Base-by-base conservation (phyloP, 345 rosid genomes). In the Litchi chinensis region DNA sequence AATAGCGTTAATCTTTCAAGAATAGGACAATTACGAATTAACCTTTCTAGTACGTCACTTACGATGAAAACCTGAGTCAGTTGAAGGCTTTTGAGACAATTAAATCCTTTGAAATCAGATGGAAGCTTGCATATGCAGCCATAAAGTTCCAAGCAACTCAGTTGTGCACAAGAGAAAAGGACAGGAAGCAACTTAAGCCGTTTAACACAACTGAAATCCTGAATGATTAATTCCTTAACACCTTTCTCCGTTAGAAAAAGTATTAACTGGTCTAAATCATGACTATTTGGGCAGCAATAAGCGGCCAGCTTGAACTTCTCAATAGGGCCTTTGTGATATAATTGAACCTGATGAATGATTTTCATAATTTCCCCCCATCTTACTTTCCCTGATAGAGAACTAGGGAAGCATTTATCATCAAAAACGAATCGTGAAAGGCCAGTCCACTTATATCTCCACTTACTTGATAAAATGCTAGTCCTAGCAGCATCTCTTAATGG, bases 371-470 rank as follows among this genome's bases (percentile, higher is more conserved):
- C 77, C 68, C 3, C 77, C 84, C 81, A 80, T 24, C 79, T 81
- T 59, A 68, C 77, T 63, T 78, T 69, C 40, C 57, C 64, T 18
- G 66, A 44, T 7, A 78, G 19, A 65, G 74, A 67, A 77, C 68
- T 54, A 39, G 24, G 43, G 46, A 81, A 72, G 68, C 83, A 82
- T 82, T 82, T 74, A 67, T 80, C 83, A 66, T 79, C 78, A n/a
- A 82, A 59, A 63, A 85, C 75, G 50, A 80, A 82, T 68, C 78
- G 77, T 44, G 85, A 80, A 73, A 82, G 75, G 65, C 77, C 46
- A 22, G 83, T 68, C 85, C 85, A 85, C 66, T 78, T 82, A 46
- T 75, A 78, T 64, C 84, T 80, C 85, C 87, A 85, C 74, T 79
- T 82, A 11, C 73, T 78, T 5, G 87, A 84, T 48, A 84, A 79